Percentiles rank a stretch among this genome's conserved stretches.
phyloP scores from a whole-genome alignment of 1,284 basidiomycete species.

The Rhodotorula sp. region DNA sequence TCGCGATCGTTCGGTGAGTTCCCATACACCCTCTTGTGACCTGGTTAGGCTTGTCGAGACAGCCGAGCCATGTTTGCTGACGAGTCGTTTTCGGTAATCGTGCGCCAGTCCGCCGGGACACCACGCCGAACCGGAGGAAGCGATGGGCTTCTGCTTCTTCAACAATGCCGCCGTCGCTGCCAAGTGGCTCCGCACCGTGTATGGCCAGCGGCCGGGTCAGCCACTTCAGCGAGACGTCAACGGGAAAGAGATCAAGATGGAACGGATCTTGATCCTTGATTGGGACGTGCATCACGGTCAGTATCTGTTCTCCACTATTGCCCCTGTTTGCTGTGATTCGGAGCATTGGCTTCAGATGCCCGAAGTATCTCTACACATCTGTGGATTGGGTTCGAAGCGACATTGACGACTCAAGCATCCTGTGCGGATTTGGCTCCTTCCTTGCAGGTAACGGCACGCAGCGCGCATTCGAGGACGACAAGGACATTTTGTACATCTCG shows the following conservation, averaged over 20 bases:
- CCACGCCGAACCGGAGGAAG: slow-evolving; percentile 94
- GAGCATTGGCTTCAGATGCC: background rate
- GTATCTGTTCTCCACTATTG: slow-evolving; percentile 19
- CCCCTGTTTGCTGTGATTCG: background rate
- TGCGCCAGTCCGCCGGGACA: slow-evolving; percentile 75
- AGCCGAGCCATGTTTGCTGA: background rate
- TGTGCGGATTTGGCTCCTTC: background rate
- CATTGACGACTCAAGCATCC: slow-evolving; percentile 6
- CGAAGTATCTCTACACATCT: too few relatives aligned
- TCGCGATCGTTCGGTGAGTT: slow-evolving; percentile 78
- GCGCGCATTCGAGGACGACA: slow-evolving; percentile 87
- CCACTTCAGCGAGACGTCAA: slow-evolving; percentile 54
- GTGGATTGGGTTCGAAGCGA: too few relatives aligned
- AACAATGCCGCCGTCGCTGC: slow-evolving; percentile 96
- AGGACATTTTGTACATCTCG: slow-evolving; percentile 90
- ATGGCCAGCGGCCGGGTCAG: slow-evolving; percentile 60
- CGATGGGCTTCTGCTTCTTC: slow-evolving; percentile 99
- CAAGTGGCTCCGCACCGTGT: slow-evolving; percentile 50
- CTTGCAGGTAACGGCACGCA: slow-evolving; percentile 91
- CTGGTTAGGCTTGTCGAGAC: background rate
- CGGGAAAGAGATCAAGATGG: slow-evolving; percentile 54
- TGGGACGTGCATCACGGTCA: slow-evolving; percentile 98
- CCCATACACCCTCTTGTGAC: too few relatives aligned
- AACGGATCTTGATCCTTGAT: slow-evolving; percentile 84
- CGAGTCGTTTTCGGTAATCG: background rate